Base-by-base conservation (phyloP, 441 rosid genomes). In the Adansonia rubrostipa region DNA sequence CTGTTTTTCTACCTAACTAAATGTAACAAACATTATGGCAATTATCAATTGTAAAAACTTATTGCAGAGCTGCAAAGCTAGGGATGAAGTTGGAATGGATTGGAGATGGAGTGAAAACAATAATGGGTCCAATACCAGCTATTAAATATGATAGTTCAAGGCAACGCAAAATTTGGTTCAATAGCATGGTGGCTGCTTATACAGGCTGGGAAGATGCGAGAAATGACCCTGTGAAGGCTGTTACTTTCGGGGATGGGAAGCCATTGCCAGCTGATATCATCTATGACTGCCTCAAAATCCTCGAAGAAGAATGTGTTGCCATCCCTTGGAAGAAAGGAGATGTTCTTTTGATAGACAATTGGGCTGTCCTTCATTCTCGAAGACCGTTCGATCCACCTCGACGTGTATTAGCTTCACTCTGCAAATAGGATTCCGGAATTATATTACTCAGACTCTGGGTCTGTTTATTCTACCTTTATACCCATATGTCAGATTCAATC, bases 311-410 rank as follows among this genome's bases (percentile, higher is more conserved):
- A 80, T 80, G 93, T 51, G 87, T 89, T 13, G 91, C 91, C 2
- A 64, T 91, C 63, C 99, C 98, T 0, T 93, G 99, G 97, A 88
- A 86, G 85, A 92, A 87, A 82, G 98, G 99, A 45, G 98, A 96
- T 61, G 84, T 93, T 69, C 36, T 95, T 45, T 78, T 95, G 80
- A 77, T 93, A 15, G 98, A 95, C 72, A 93, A 96, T 78, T 92
- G 84, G 98, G 97, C 94, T 0, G 94, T 89, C 70, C 95, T 93
- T 56, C 99, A 93, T 76, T 86, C 98, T 54, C 88, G 97, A 22
- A 85, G 89, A 81, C 81, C 96, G 0, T 95, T 92, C 54, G 66
- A 76, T 36, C 91, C 91, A 9, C 99, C 97, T 61, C 94, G 97
- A 10, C 87, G 95, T 0, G 83, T 93, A 4, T 82, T 95, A 19